Percentiles rank a stretch among this genome's conserved stretches.
These are phyloP conservation scores for Chaetomium strumarium DNA, from an alignment of 2,329 filamentous ascomycete genomes.

Conservation along the genomic window DNA sequence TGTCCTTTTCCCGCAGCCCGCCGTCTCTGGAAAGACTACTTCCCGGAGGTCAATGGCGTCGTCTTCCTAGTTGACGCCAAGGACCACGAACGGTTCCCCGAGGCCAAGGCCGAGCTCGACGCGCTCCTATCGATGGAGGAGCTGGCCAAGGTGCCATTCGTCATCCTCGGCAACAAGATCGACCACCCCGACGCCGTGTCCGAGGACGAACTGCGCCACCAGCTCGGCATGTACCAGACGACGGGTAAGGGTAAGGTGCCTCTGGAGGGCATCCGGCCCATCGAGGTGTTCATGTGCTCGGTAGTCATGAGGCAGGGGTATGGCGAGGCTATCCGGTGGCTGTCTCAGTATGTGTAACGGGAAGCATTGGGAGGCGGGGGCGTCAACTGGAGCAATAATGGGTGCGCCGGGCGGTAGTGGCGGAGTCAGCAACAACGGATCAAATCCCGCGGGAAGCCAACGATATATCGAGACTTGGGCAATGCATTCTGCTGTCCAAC, in stretches of 20 bases:
- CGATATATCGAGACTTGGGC: slow-evolving; percentile 26
- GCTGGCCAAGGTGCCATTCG: slow-evolving; percentile 88
- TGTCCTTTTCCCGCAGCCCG: slow-evolving; percentile 51
- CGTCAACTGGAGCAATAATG: slow-evolving; percentile 3
- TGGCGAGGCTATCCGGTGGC: slow-evolving; percentile 84
- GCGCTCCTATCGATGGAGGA: slow-evolving; percentile 96
- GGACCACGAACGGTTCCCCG: slow-evolving; percentile 87
- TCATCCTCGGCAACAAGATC: slow-evolving; percentile 98
- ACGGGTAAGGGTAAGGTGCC: slow-evolving; percentile 94
- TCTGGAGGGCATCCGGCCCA: slow-evolving; percentile 80
- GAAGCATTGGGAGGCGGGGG: slow-evolving; percentile 1
- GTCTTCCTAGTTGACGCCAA: slow-evolving; percentile 98
- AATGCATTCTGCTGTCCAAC: not conserved
- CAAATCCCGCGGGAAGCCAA: not conserved
- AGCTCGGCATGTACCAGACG: slow-evolving; percentile 91
- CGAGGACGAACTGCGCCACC: slow-evolving; percentile 89
- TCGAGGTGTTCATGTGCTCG: slow-evolving; percentile 99
- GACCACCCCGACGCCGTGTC: slow-evolving; percentile 93
- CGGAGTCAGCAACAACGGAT: not conserved
- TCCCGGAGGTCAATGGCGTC: slow-evolving; percentile 92
- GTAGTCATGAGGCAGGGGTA: slow-evolving; percentile 98
- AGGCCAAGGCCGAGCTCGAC: slow-evolving; percentile 96
- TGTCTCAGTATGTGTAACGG: slow-evolving; percentile 80
- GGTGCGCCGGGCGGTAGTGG: slow-evolving; percentile 12
- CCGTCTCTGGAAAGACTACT: slow-evolving; percentile 94